These are phyloP conservation scores for Nitzschia palea DNA, from an alignment of 108 stramenopile genomes.

Conservation along the genomic window DNA sequence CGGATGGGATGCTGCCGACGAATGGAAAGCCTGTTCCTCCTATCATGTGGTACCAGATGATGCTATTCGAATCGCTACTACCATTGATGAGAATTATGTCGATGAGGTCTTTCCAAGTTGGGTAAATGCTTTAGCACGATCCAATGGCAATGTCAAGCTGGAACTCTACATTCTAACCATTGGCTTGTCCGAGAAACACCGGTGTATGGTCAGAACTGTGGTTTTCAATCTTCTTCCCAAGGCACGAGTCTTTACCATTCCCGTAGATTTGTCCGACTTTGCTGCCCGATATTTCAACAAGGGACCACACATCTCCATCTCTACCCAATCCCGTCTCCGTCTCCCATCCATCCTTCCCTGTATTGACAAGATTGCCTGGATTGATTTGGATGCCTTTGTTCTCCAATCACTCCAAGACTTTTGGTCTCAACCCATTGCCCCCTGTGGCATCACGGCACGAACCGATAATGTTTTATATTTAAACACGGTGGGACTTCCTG, in stretches of 20 bases:
- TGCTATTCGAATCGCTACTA: background rate
- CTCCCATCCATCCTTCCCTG: background rate
- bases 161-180: background rate
- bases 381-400: conserved; percentile 8
- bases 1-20: background rate
- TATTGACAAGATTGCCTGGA: conserved; percentile 5
- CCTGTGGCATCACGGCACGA: conserved; percentile 3
- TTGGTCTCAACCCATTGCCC: background rate
- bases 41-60: background rate
- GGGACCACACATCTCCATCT: background rate
- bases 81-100: background rate
- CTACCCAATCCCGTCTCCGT: conserved; percentile 1
- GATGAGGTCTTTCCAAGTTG: conserved; percentile 2
- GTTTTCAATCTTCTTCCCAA: background rate
- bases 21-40: background rate
- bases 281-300: background rate
- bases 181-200: background rate
- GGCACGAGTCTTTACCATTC: background rate
- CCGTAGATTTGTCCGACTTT: background rate
- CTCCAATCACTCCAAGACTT: background rate
- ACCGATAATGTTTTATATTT: background rate
- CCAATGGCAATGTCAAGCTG: background rate
- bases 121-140: background rate
- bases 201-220: background rate
- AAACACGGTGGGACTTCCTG: background rate